Conservation (phyloP, 495 filamentous ascomycete species). For the Neurospora intermedia region DNA sequence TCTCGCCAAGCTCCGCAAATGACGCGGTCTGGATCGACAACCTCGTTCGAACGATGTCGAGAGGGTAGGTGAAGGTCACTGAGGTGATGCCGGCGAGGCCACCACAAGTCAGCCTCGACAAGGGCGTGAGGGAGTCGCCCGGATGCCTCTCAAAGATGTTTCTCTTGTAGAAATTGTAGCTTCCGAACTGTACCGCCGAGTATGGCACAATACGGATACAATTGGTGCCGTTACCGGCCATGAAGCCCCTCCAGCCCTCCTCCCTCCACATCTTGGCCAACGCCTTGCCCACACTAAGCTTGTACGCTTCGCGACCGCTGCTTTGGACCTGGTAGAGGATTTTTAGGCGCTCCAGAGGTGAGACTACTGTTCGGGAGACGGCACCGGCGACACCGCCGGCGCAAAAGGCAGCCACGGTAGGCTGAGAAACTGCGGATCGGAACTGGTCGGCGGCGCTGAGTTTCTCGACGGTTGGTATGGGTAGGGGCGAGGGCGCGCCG, state of each 20-base stretch:
- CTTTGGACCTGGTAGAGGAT: conserved; percentile 96
- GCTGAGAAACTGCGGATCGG: conserved; percentile 51
- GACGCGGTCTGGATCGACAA: conserved; percentile 95
- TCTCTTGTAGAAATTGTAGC: conserved; percentile 94
- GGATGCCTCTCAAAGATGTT: conserved; percentile 68
- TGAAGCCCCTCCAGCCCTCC: conserved; percentile 91
- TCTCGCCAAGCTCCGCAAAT: conserved; percentile 59
- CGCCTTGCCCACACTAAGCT: conserved; percentile 77
- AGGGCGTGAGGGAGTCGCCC: conserved; percentile 53
- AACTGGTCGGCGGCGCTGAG: conserved; percentile 19
- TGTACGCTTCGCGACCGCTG: conserved; percentile 82
- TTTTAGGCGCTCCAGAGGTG: conserved; percentile 88
- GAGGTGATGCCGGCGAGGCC: conserved; percentile 90
- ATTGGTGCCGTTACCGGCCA: conserved; percentile 96
- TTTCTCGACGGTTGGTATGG: conserved; percentile 6
- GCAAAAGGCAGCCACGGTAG: conserved; percentile 82
- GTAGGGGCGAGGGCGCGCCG: neutral
- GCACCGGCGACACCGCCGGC: conserved; percentile 94
- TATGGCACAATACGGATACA: conserved; percentile 97
- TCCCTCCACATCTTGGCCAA: conserved; percentile 91
- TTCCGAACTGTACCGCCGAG: conserved; percentile 94
- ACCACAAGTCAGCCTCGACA: conserved; percentile 69
- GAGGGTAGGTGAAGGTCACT: conserved; percentile 65
- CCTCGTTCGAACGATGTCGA: conserved; percentile 92
- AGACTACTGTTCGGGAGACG: conserved; percentile 94